A percentile compares a stretch with the other conserved stretches of the same genome.
These are phyloP conservation scores for Penicillium crystallinum DNA, from an alignment of 495 filamentous ascomycete species.

Conservation along the genomic window DNA sequence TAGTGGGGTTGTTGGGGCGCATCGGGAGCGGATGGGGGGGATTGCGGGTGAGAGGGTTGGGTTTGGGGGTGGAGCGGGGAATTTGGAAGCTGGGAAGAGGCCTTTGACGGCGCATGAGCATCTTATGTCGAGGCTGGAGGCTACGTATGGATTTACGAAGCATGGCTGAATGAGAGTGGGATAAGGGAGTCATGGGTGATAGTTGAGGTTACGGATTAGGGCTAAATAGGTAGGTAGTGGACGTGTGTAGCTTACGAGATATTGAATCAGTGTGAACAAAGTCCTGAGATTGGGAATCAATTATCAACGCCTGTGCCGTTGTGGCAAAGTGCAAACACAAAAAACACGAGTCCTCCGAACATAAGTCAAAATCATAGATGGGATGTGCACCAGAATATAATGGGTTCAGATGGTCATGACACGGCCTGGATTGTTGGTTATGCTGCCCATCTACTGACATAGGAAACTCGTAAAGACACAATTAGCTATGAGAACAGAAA, in stretches of 20 bases:
- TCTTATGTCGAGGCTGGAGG: constrained; percentile 65
- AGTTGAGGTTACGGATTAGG: not conserved
- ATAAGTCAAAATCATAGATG: constrained; percentile 19
- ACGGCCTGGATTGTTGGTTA: constrained; percentile 3
- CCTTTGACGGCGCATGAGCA: constrained; percentile 80
- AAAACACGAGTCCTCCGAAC: constrained; percentile 3
- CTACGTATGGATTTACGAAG: constrained; percentile 61
- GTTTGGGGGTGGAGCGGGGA: constrained; percentile 39
- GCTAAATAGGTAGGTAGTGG: no score
- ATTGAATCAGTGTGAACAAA: constrained; percentile 3
- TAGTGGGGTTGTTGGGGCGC: constrained; percentile 50
- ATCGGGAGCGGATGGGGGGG: constrained; percentile 29
- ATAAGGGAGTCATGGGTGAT: not conserved
- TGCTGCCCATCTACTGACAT: constrained; percentile 27
- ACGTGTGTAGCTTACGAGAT: not conserved
- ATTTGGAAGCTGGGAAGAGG: constrained; percentile 44
- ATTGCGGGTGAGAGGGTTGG: constrained; percentile 23
- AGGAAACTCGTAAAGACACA: constrained; percentile 31
- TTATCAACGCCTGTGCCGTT: constrained; percentile 9
- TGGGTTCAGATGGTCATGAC: constrained; percentile 11
- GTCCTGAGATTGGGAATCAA: constrained; percentile 1
- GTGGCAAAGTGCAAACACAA: constrained; percentile 6
- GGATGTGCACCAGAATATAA: constrained; percentile 14
- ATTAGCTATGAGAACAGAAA: constrained; percentile 13
- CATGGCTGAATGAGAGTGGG: constrained; percentile 7